These are phyloP conservation scores for Monilinia fructicola DNA, from an alignment of 2,329 filamentous ascomycete genomes.

Conservation along the genomic window DNA sequence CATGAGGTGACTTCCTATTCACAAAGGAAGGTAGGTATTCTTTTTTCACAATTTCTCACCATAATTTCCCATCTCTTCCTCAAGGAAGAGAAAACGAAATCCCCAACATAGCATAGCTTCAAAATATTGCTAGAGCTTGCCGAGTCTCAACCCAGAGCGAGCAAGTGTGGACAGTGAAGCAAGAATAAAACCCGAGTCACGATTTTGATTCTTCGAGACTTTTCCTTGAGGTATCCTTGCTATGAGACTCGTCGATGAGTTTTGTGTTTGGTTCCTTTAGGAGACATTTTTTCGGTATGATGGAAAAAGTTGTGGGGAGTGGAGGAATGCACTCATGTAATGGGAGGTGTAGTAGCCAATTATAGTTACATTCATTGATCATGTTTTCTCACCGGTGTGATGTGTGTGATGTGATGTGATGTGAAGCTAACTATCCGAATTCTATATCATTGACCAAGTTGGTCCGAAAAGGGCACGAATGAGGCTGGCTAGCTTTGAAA, in stretches of 20 bases:
- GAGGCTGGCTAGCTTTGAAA: background rate
- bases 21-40: conserved; percentile 4
- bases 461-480: background rate
- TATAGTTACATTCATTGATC: background rate
- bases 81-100: background rate
- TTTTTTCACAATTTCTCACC: background rate
- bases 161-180: conserved; percentile 59
- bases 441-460: background rate
- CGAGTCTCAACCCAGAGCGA: conserved; percentile 51
- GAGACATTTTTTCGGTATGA: conserved; percentile 43
- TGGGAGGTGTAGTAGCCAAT: background rate
- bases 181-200: conserved; percentile 47
- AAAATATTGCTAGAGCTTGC: conserved; percentile 55
- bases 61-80: background rate
- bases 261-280: conserved; percentile 41
- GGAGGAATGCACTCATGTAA: background rate
- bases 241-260: conserved; percentile 35
- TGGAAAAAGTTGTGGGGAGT: background rate
- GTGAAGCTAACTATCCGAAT: background rate
- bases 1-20: background rate
- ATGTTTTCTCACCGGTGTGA: background rate
- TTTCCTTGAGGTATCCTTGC: conserved; percentile 37
- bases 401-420: background rate
- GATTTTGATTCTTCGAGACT: conserved; percentile 43
- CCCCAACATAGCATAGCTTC: conserved; percentile 34